These are phyloP conservation scores for Rhododendron ferrugineum DNA, from an alignment of 148 eudicot species.

Conservation along the genomic window DNA sequence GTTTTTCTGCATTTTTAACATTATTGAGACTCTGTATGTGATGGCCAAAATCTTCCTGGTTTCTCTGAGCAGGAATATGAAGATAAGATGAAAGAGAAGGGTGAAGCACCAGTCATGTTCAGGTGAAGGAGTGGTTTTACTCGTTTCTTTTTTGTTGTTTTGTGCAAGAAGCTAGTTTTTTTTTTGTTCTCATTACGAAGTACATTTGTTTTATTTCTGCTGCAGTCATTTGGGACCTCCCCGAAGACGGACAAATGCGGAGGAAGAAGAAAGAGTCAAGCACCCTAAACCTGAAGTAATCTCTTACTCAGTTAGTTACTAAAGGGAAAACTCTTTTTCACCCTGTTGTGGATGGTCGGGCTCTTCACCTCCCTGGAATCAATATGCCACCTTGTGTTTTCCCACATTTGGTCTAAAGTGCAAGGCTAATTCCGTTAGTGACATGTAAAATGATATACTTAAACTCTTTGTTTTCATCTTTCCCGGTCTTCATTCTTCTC, in stretches of 20 bases:
- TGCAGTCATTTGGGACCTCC: conserved; percentile 94
- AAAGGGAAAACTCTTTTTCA: not conserved
- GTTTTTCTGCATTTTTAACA: not conserved
- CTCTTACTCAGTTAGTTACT: conserved; percentile 1
- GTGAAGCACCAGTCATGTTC: conserved; percentile 96
- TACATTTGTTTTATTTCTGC: conserved; percentile 13
- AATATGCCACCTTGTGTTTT: not conserved
- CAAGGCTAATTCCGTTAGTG: not conserved
- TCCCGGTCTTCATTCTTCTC: not conserved
- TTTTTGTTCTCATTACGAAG: conserved; percentile 8
- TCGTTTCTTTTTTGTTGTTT: conserved; percentile 1
- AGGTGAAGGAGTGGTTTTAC: conserved; percentile 41
- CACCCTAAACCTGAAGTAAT: conserved; percentile 85
- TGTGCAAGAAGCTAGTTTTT: not conserved
- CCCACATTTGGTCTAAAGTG: not conserved
- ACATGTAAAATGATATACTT: not conserved
- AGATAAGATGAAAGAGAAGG: conserved; percentile 85
- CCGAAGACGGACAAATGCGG: conserved; percentile 58
- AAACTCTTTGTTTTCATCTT: not conserved
- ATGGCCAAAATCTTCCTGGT: conserved; percentile 16
- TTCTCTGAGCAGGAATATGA: conserved; percentile 76
- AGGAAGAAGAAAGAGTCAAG: conserved; percentile 82
- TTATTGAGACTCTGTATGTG: not conserved
- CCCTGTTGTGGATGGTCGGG: not conserved
- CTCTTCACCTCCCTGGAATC: not conserved